Conservation (phyloP, 2,329 filamentous ascomycete genomes). For the Sclerotinia sclerotiorum region DNA sequence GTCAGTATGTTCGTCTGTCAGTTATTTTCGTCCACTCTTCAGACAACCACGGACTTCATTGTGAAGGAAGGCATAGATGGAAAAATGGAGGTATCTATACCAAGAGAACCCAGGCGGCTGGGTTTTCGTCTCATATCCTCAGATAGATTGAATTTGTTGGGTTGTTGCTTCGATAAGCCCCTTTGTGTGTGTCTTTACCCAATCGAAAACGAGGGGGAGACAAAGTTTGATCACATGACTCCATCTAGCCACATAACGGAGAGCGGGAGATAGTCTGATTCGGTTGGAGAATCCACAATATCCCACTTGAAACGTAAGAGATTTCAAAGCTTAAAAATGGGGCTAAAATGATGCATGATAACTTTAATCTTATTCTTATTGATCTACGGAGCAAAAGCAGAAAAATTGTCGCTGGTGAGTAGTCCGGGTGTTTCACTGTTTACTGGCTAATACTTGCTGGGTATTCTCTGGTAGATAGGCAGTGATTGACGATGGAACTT, state of each 20-base stretch:
- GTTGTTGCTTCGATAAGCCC: background rate
- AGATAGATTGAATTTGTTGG: slow-evolving; percentile 1
- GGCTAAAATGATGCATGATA: too few relatives aligned
- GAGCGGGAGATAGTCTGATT: background rate
- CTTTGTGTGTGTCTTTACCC: background rate
- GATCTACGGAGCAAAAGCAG: too few relatives aligned
- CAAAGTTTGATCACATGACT: background rate
- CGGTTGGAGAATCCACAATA: too few relatives aligned
- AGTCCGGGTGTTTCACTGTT: too few relatives aligned
- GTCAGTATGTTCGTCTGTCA: too few relatives aligned
- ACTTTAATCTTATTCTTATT: too few relatives aligned
- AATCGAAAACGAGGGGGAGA: slow-evolving; percentile 4
- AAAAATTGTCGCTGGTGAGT: too few relatives aligned
- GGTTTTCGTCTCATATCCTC: slow-evolving; percentile 1
- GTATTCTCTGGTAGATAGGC: too few relatives aligned
- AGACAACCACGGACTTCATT: background rate
- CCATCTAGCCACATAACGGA: background rate
- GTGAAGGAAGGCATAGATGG: background rate
- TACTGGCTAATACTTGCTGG: too few relatives aligned
- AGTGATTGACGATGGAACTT: too few relatives aligned
- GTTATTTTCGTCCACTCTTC: background rate
- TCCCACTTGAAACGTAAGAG: too few relatives aligned
- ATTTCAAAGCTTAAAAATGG: too few relatives aligned
- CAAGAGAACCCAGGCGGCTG: background rate
- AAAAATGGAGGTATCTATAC: slow-evolving; percentile 2